Evolutionary conservation across 306 rosid genomes (phyloP), one percentile per base, ranked within the genome.

Genomic region (Vachellia pachyceras): DNA sequence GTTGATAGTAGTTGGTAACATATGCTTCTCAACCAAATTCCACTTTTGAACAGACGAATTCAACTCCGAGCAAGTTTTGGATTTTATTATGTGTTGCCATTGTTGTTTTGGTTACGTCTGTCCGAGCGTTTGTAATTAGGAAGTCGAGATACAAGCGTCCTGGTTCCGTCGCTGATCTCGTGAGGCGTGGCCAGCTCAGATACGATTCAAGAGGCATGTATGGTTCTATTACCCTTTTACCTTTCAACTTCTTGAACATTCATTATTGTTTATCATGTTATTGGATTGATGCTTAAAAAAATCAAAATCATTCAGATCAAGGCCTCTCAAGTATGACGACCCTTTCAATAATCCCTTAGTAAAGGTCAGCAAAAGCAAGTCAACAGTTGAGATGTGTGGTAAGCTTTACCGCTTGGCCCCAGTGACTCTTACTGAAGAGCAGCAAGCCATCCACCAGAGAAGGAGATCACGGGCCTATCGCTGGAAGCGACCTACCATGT

Each of bases 141-240:
- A 85, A 89, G 72, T 79, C 87, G 8, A 89, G 86, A 75, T 75
- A 84, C 25, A 80, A 73, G 17, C 91, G 83, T 35, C 90, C 95
- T 72, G 99, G 99, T 77, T 93, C 98, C 22, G 96, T 95, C 0
- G 98, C 97, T 71, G 98, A 95, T 90, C 90, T 95, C 2, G 95
- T 95, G 37, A 83, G 99, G 65, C 98, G 99, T 12, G 99, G 99
- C 35, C 99, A 95, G 82, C 91, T 93, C n/a, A 88, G 93, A 85
- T 95, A 97, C 2, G 98, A 95, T 87, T 91, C 94, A 89, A 91
- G 98, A 91, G 99, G 99, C 99, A 95, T 95, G 99, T 95, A 95
- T 85, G 99, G 80, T 80, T 84, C 85, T 55, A 85, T 77, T 86
- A 11, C 88, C 87, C 33, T 45, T 20, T 80, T 49, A 0, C 58